Base-by-base conservation (phyloP, 1,284 basidiomycete genomes). In the Tylopilus sp. region DNA sequence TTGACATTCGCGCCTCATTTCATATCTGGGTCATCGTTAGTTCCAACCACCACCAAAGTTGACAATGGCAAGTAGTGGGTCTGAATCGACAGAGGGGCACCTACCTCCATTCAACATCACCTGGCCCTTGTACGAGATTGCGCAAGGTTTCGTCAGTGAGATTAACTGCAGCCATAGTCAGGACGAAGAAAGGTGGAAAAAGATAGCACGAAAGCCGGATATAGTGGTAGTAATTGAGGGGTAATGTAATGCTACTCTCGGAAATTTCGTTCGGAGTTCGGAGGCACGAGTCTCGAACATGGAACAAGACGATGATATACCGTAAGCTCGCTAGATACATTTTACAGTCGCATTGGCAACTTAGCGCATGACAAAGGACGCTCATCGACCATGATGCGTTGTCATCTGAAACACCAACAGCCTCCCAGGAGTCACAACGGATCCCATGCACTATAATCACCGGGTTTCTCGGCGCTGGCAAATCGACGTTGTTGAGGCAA, bases 1-100 rank as follows among this genome's bases (percentile, higher is more conserved):
- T 81, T 98, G 96, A 69, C 95, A 95, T 75, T 97, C 92, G 54
- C 96, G 83, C 53, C 96, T 87, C 96, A 98, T 98, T 79, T 98
- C 96, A 75, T 98, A 98, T 76, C 95, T 96, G 65, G 33, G 29
- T 33, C 36, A 44, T 38, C 54, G 63, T 70, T 51, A 61, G 60
- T 57, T 58, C 53, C 59, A 53, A 59, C 32, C 60, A n/a, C 49
- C 29, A 64, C 54, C 60, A 61, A 56, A 41, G 49, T 24, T 33
- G 38, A 38, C 26, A 55, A n/a, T n/a, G n/a, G n/a, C 15, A 38
- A 12, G 60, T 55, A 47, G 52, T 54, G 56, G 65, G 26, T 41
- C 19, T n/a, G n/a, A n/a, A n/a, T n/a, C n/a, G 54, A 57, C n/a
- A 36, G 56, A 22, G 53, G 33, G 63, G 57, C 38, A 79, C 85